Percentiles rank a stretch among this genome's conserved stretches.
Evolutionary conservation across 257 asterid species (phyloP).

Genomic region (Pogostemon cablin): DNA sequence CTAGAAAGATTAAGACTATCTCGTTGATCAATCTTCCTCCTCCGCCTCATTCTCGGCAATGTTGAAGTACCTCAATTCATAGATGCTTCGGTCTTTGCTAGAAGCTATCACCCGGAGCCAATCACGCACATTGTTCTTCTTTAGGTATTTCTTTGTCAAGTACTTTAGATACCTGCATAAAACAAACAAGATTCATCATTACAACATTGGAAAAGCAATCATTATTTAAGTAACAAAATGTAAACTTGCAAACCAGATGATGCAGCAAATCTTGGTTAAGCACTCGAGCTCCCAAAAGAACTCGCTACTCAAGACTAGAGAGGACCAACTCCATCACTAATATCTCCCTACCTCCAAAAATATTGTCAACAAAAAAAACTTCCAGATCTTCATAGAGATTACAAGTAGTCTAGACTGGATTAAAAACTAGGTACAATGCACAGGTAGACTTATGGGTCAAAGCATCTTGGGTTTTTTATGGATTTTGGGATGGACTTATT

Average conservation of each 20-base stretch:
- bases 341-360: not conserved
- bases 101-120: conserved; percentile 56
- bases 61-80: conserved; percentile 49
- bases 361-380: not conserved
- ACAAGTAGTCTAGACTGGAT: not conserved
- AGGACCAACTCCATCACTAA: not conserved
- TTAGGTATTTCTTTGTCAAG: conserved; percentile 49
- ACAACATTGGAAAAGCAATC: not conserved
- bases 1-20: not conserved
- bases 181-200: not conserved
- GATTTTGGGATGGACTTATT: no score
- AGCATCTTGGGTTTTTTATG: no score
- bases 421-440: not conserved
- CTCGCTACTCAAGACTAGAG: not conserved
- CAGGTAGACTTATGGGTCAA: not conserved
- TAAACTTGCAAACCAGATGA: not conserved
- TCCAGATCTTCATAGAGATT: not conserved
- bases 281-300: not conserved
- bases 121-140: conserved; percentile 55
- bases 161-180: conserved; percentile 46
- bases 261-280: not conserved
- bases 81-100: conserved; percentile 41
- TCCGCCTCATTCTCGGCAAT: conserved; percentile 52
- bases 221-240: not conserved
- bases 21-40: conserved; percentile 42